These are phyloP conservation scores for Eimeria mitis DNA, from an alignment of 169 alveolate species.

Conservation along the genomic window DNA sequence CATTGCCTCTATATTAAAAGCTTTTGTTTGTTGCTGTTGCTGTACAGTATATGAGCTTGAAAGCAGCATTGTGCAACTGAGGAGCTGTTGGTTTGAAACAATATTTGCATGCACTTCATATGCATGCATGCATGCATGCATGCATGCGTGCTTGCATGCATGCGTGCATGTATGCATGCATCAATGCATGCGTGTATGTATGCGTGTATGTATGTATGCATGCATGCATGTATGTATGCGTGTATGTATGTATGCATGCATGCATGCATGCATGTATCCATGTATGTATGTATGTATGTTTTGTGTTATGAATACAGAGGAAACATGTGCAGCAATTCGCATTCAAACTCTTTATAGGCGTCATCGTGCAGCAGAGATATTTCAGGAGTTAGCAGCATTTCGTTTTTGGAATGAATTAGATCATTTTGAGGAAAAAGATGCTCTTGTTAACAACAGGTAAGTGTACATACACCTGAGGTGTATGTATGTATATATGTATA, in stretches of 20 bases:
- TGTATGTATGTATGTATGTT: neutral
- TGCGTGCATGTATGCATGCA: no score
- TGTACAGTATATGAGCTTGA: no score
- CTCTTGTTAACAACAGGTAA: constrained; percentile 74
- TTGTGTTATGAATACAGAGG: constrained; percentile 9
- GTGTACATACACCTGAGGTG: no score
- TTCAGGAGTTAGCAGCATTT: constrained; percentile 74
- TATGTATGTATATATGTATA: no score
- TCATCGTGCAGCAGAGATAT: constrained; percentile 73
- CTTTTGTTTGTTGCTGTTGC: no score
- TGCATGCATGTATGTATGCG: neutral
- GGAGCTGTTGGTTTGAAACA: no score
- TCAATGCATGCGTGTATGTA: no score
- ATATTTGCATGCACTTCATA: no score
- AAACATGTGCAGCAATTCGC: constrained; percentile 51
- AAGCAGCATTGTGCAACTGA: no score
- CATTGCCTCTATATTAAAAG: neutral
- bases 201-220: no score
- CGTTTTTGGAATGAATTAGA: constrained; percentile 78
- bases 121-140: no score
- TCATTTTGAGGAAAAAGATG: constrained; percentile 77
- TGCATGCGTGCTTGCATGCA: no score
- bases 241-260: neutral
- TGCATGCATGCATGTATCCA: neutral
- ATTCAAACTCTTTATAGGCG: constrained; percentile 67